These are phyloP conservation scores for Ustilago trichophora DNA, from an alignment of 1,284 basidiomycete species.

Conservation along the genomic window DNA sequence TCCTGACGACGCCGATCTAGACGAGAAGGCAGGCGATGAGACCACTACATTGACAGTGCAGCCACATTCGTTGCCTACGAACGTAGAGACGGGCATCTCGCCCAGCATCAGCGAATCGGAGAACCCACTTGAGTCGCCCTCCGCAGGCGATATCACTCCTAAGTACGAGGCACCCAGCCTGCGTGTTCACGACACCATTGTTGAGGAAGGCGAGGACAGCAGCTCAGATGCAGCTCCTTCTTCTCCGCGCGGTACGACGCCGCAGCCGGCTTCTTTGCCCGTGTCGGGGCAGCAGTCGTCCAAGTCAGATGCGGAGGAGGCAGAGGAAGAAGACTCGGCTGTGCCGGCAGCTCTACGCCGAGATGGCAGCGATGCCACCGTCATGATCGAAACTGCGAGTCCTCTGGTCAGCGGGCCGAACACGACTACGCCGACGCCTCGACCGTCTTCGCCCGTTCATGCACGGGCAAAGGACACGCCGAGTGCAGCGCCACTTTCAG, in stretches of 20 bases:
- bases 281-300: not conserved
- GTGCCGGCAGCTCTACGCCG: not conserved
- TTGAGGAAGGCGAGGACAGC: conserved; percentile 42
- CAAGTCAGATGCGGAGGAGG: not conserved
- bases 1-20: not conserved
- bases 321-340: not conserved
- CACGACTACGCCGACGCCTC: conserved; percentile 40
- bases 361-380: conserved; percentile 31
- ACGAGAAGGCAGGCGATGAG: not conserved
- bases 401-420: conserved; percentile 28
- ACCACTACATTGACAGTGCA: conserved; percentile 7
- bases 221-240: conserved; percentile 29
- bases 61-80: not conserved
- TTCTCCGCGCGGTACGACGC: conserved; percentile 13
- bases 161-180: conserved; percentile 22
- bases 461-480: conserved; percentile 1
- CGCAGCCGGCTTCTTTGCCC: conserved; percentile 10
- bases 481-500: not conserved
- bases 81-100: not conserved
- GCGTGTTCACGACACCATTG: conserved; percentile 36
- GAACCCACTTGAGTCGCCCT: conserved; percentile 15
- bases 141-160: conserved; percentile 15
- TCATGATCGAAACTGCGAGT: conserved; percentile 26
- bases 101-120: not conserved
- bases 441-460: conserved; percentile 31